Evolutionary conservation across 2,329 filamentous ascomycete genomes (phyloP), one percentile per base, ranked within the genome.

Genomic region (Lachnum nothofagi): DNA sequence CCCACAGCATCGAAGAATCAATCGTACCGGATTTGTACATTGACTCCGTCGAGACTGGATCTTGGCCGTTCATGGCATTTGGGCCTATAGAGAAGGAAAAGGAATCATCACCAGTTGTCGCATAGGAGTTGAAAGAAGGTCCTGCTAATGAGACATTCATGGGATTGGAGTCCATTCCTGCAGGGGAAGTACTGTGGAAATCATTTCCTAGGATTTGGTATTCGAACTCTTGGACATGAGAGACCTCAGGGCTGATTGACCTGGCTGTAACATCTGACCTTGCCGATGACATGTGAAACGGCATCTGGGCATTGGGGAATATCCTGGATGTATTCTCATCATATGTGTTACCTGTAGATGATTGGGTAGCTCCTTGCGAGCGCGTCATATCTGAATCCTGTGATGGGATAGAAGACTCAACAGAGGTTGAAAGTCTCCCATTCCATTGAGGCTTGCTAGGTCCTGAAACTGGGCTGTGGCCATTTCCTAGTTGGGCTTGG

Each of bases 221-320:
- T 27, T 62, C 57, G 55, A 58, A 61, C 29, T 54, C 46, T 40
- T 56, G 64, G 39, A 63, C 46, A 54, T 52, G 56, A 53, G 55
- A 45, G 50, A 55, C 53, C 12, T 56, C 54, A 48, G 63, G 61
- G 45, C 62, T 64, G 46, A 47, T 58, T 52, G 62, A 66, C 52
- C 61, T 63, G 46, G 54, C 58, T 53, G 58, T 60, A 43, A 51
- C 46, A 59, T 65, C 62, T 57, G 62, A 63, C 45, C 56, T 57
- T 47, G 56, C 56, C 49, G 62, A 62, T 45, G 63, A 59, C 44
- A 63, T 60, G 56, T 63, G 56, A 59, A 58, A 64, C 46, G 60
- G 55, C 46, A 58, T 54, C 42, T 64, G 60, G 37, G 60, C 59
- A 53, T 48, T 55, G 41, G 55, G 52, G 35, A 58, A 61, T 51